Conservation (phyloP, 257 asterid genomes). For the Nicotiana attenuata region DNA sequence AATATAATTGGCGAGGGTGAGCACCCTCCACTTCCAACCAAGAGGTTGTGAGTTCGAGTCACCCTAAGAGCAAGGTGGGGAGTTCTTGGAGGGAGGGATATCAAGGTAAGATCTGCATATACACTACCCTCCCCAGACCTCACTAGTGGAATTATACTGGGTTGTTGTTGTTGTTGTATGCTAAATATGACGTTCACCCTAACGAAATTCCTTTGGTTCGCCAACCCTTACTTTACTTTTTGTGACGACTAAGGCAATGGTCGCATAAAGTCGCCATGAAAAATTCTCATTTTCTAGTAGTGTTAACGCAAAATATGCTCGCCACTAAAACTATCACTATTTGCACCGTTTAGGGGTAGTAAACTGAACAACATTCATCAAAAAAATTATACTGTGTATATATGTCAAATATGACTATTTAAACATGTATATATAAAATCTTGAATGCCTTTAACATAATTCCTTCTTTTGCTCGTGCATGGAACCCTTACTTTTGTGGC, state of each 20-base stretch:
- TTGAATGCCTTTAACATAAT: neutral
- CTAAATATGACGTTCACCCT: neutral
- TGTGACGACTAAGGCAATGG: neutral
- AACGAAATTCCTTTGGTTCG: neutral
- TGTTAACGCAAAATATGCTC: neutral
- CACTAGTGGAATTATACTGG: no score
- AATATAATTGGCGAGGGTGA: no score
- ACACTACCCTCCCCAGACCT: no score
- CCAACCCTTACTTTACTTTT: neutral
- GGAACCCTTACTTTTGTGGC: neutral
- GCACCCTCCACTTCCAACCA: no score
- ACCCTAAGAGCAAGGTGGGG: no score
- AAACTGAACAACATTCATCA: no score
- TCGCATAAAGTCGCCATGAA: neutral
- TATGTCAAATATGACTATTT: neutral
- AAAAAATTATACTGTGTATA: no score
- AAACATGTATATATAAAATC: no score
- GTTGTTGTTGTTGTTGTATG: no score
- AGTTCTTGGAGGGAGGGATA: no score
- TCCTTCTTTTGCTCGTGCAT: neutral
- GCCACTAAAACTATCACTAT: neutral
- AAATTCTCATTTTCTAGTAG: neutral
- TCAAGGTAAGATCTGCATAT: no score
- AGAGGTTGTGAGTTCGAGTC: no score
- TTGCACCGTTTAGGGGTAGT: neutral